phyloP scores from a whole-genome alignment of 1,284 basidiomycete species.

The Gymnopus androsaceus region DNA sequence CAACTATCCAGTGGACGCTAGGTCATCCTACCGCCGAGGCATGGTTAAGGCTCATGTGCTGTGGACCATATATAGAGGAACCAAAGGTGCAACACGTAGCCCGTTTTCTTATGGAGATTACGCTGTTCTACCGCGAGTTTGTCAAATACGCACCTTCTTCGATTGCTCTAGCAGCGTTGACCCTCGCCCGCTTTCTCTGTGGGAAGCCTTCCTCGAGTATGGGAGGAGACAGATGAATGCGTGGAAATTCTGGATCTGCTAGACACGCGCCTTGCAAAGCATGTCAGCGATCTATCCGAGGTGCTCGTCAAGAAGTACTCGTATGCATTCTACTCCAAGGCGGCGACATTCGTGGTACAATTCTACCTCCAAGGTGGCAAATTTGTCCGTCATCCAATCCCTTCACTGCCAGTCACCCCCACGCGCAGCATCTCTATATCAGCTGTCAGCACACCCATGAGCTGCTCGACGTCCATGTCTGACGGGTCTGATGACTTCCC shows the following conservation, averaged over 20 bases:
- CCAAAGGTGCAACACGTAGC: conserved; percentile 91
- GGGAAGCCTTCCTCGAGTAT: conserved; percentile 73
- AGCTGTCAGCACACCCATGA: conserved; percentile 68
- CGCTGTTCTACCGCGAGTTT: conserved; percentile 96
- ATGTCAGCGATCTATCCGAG: conserved; percentile 88
- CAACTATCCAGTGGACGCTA: conserved; percentile 94
- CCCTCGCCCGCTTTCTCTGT: conserved; percentile 87
- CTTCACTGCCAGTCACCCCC: conserved; percentile 69
- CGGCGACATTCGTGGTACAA: conserved; percentile 89
- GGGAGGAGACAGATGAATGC: conserved; percentile 79
- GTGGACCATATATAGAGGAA: conserved; percentile 76
- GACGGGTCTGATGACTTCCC: conserved; percentile 82
- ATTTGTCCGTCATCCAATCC: conserved; percentile 54
- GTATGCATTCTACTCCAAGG: conserved; percentile 91
- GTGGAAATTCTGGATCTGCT: conserved; percentile 81
- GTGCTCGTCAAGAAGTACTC: conserved; percentile 98
- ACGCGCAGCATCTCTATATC: conserved; percentile 50
- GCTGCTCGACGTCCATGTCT: conserved; percentile 68
- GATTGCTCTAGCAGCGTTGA: conserved; percentile 86
- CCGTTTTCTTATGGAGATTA: conserved; percentile 98
- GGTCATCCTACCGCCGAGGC: conserved; percentile 99
- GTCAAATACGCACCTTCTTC: conserved; percentile 83
- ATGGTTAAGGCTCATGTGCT: conserved; percentile 87
- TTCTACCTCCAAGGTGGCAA: conserved; percentile 85
- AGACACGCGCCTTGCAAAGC: conserved; percentile 82